Conservation (phyloP, 306 rosid species). For the Pyrus communis region DNA sequence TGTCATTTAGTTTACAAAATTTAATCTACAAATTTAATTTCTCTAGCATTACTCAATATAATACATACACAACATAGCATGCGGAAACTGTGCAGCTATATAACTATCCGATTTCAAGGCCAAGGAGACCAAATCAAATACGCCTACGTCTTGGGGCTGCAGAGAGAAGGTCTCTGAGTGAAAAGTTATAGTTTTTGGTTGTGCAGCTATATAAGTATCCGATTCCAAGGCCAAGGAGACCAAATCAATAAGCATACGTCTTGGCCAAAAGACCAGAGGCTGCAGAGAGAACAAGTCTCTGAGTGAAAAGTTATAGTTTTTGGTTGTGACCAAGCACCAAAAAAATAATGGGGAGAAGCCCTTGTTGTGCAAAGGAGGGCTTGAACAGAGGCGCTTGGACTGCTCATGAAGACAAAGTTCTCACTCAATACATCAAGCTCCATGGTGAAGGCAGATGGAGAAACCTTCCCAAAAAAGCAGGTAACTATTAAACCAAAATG, state of each 20-base stretch:
- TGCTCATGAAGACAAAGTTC: constrained; percentile 16
- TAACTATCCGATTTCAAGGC: background rate
- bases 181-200: background rate
- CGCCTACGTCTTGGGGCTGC: background rate
- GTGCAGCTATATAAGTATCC: background rate
- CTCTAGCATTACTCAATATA: background rate
- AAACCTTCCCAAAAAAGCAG: constrained; percentile 20
- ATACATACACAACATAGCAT: background rate
- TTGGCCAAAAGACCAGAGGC: background rate
- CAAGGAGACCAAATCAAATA: constrained; percentile 1
- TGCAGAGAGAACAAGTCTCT: background rate
- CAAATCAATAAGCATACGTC: background rate
- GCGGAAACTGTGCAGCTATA: background rate
- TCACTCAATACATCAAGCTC: constrained; percentile 8
- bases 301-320: background rate
- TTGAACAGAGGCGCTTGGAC: constrained; percentile 20
- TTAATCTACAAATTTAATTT: too few relatives aligned
- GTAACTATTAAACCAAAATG: background rate
- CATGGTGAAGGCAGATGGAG: constrained; percentile 26
- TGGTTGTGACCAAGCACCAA: background rate
- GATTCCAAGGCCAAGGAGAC: background rate
- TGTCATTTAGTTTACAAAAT: too few relatives aligned
- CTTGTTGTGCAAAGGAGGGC: constrained; percentile 24
- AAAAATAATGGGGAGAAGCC: constrained; percentile 20
- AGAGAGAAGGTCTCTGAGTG: background rate